Evolutionary conservation across 1,284 basidiomycete species (phyloP), one percentile per base, ranked within the genome.

Genomic region (Golubevia sp.): DNA sequence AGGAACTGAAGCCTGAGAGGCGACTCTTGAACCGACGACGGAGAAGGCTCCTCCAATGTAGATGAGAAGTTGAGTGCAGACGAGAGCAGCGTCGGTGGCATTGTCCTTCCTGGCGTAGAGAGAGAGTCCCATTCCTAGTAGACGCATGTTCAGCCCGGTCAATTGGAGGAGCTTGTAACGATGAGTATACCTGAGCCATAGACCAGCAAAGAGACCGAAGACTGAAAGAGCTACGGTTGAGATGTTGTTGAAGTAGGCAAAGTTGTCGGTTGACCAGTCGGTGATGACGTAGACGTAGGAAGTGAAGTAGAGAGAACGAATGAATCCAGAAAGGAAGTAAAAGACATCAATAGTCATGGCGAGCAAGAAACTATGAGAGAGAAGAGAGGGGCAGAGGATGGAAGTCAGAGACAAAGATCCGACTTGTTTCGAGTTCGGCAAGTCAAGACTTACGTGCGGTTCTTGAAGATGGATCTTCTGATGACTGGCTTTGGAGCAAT

Each of bases 131-230:
- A 70, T 61, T 11, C 61, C 63, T 3, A 61, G 57, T n/a, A 60
- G 59, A 20, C 63, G 63, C 18, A 71, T 68, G 30, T 58, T 34
- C 20, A 64, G 54, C 1, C 64, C 64, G 20, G 38, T 50, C 18
- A 77, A 50, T 62, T 77, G 76, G 13, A 71, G 58, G 53, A 60
- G 53, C 83, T 87, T 87, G 85, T 85, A 86, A 6, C 86, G 83
- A 50, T 84, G 79, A 48, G 85, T 86, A 25, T 68, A 76, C 27
- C 73, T 76, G 83, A 86, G 84, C 66, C 86, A 72, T 18, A 80
- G 56, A 23, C 86, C 86, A 2, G 80, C 86, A 8, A 84, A 48
- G 55, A 87, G 77, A 38, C 79, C 82, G 64, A 85, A 84, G 56
- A 79, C 57, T 67, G 83, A 85, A 2, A 86, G 76, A 44, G 77